Conservation (phyloP, 306 rosid genomes). For the Cercis canadensis region DNA sequence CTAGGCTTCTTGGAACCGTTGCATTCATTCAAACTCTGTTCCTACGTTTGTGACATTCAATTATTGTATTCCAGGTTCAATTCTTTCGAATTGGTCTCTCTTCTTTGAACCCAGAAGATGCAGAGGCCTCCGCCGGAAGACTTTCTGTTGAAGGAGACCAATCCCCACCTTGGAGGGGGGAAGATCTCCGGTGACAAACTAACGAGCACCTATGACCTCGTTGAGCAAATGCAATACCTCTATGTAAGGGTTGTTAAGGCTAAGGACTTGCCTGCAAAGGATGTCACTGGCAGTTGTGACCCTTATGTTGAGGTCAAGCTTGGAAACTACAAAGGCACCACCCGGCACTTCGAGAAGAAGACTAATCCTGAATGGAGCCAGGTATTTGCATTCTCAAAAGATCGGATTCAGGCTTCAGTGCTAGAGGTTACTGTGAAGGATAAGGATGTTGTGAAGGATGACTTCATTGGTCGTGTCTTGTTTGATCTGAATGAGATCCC, state of each 20-base stretch:
- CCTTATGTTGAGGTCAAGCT: constrained; percentile 89
- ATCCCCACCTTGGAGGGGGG: constrained; percentile 97
- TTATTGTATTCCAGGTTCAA: constrained; percentile 33
- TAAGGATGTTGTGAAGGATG: constrained; percentile 89
- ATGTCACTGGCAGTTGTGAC: constrained; percentile 93
- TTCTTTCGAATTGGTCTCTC: constrained; percentile 34
- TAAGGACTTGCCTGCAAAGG: constrained; percentile 79
- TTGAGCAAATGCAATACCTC: constrained; percentile 99
- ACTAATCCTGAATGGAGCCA: constrained; percentile 92
- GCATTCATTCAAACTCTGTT: constrained; percentile 43
- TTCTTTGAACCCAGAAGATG: constrained; percentile 60
- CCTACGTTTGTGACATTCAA: constrained; percentile 20
- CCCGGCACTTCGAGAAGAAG: constrained; percentile 96
- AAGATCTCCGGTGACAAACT: constrained; percentile 88
- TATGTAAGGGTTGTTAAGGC: constrained; percentile 95
- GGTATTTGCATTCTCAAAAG: constrained; percentile 92
- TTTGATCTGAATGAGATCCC: constrained; percentile 91
- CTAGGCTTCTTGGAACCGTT: constrained; percentile 62
- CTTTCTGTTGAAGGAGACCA: constrained; percentile 90
- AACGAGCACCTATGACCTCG: constrained; percentile 94
- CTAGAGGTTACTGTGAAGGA: constrained; percentile 94
- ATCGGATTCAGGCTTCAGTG: constrained; percentile 79
- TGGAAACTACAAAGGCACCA: constrained; percentile 93
- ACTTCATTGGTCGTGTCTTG: constrained; percentile 75
- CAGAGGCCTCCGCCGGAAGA: constrained; percentile 94